Evolutionary conservation across 345 rosid genomes (phyloP), one percentile per base, ranked within the genome.

Genomic region (Fremontodendron californicum): DNA sequence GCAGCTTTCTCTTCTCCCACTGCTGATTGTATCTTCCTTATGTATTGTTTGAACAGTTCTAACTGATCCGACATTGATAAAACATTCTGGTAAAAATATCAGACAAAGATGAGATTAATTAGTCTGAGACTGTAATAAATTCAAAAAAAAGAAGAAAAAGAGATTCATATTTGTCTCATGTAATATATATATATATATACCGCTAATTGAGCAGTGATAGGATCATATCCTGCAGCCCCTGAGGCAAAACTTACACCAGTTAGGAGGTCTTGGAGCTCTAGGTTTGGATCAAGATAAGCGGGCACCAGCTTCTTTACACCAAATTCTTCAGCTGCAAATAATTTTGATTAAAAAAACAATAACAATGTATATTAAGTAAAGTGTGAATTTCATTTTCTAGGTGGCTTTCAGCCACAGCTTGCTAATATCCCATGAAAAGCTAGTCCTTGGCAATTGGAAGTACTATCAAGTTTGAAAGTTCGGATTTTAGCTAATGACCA

Each of bases 231-330:
- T 42, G 83, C 5, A 4, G 77, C 92, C 65, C 90, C 91, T 0
- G 96, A 91, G 61, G 93, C 96, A 65, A 91, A 91, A 73, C 87
- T 86, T 13, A 92, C 97, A 9, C 94, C 94, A 9, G 90, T 90
- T 4, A 84, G 78, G 16, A 92, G 92, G 48, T 92, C 94, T 49
- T 85, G 79, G 27, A 73, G 66, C 81, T 78, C 46, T 25, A 89
- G 67, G 55, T 77, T 87, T 13, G 85, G 88, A 77, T 89, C 89
- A 72, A 84, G 82, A 76, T 88, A 92, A 16, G 90, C 88, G 2
- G 97, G 97, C 76, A 92, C 7, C 23, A 60, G 42, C 51, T 84
- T 77, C 75, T 89, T 90, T 0, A 88, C 16, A 15, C 90, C 97
- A 0, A 88, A 39, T 64, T 54, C 80, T 78, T 87, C 88, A 43